A percentile compares a stretch with the other conserved stretches of the same genome.
Evolutionary conservation across 176 grass and related monocot genomes (phyloP).

Genomic region (Urochloa ruziziensis): DNA sequence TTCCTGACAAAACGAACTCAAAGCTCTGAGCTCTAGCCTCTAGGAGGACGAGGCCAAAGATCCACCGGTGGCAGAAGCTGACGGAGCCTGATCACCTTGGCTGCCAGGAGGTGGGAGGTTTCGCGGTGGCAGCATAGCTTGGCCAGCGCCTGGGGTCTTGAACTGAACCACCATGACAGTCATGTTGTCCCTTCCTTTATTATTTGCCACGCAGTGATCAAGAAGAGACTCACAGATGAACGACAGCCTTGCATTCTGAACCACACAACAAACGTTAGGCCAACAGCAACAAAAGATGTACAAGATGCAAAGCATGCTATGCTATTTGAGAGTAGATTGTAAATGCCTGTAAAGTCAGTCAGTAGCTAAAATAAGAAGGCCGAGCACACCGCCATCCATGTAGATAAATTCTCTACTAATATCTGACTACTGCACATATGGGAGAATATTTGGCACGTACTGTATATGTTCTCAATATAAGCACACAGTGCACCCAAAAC

Average conservation of each 20-base stretch:
- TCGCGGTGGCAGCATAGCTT: neutral
- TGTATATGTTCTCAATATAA: neutral
- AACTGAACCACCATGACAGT: conserved; percentile 43
- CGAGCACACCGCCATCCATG: neutral
- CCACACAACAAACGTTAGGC: conserved; percentile 28
- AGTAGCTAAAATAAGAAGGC: neutral
- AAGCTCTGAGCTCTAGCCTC: neutral
- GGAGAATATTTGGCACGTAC: neutral
- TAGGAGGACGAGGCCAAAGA: neutral
- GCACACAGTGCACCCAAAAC: neutral
- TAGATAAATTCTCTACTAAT: neutral
- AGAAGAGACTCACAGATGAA: conserved; percentile 31
- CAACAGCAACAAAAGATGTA: neutral
- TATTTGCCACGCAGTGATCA: neutral
- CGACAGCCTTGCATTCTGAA: neutral
- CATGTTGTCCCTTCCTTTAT: conserved; percentile 35
- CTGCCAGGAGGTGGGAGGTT: neutral
- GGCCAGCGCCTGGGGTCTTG: neutral
- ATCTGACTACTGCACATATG: neutral
- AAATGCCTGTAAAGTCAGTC: neutral
- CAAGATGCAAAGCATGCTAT: neutral
- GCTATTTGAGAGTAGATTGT: neutral
- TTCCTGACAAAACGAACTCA: conserved; percentile 12
- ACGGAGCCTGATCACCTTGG: neutral
- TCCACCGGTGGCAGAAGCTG: neutral